Percentiles rank a stretch among this genome's conserved stretches.
Evolutionary conservation across 1,284 basidiomycete species (phyloP).

Genomic region (Dichomitus squalens): DNA sequence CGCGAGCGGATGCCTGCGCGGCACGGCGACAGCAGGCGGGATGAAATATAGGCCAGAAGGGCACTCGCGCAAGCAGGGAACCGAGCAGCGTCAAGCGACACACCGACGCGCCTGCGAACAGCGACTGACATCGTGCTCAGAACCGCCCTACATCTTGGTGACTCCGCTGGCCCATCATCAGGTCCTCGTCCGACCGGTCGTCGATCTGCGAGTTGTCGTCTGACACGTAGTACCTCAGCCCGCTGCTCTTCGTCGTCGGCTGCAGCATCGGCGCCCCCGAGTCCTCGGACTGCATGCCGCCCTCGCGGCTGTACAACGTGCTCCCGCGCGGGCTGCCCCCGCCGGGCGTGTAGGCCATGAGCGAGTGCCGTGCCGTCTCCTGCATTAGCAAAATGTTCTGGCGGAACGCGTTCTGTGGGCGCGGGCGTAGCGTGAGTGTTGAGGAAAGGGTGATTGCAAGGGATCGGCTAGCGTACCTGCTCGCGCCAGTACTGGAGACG

Average conservation of each 20-base stretch:
- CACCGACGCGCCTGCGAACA: not conserved
- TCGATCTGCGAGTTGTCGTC: slow-evolving; percentile 46
- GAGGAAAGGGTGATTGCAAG: not conserved
- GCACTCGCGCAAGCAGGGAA: not conserved
- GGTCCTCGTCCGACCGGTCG: slow-evolving; percentile 29
- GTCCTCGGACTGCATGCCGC: slow-evolving; percentile 52
- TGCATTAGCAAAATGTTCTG: slow-evolving; percentile 79
- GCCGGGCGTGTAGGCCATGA: slow-evolving; percentile 49
- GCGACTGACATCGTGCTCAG: no score
- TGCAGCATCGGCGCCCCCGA: slow-evolving; percentile 55
- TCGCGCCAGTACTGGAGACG: slow-evolving; percentile 87
- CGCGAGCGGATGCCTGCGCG: not conserved
- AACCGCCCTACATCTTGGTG: slow-evolving; percentile 16
- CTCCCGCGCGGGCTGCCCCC: slow-evolving; percentile 43
- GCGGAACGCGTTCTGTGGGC: slow-evolving; percentile 66
- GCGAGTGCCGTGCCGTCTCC: slow-evolving; percentile 66
- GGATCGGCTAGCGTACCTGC: slow-evolving; percentile 50
- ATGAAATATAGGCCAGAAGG: not conserved
- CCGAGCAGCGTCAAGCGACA: not conserved
- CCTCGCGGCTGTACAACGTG: slow-evolving; percentile 50
- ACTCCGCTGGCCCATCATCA: slow-evolving; percentile 26
- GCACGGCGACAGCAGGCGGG: not conserved
- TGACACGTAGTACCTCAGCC: slow-evolving; percentile 54
- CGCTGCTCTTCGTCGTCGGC: slow-evolving; percentile 51
- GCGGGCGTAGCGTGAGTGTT: not conserved